Conservation (phyloP, 805 yeast genomes). For the Scheffersomyces amazonensis region DNA sequence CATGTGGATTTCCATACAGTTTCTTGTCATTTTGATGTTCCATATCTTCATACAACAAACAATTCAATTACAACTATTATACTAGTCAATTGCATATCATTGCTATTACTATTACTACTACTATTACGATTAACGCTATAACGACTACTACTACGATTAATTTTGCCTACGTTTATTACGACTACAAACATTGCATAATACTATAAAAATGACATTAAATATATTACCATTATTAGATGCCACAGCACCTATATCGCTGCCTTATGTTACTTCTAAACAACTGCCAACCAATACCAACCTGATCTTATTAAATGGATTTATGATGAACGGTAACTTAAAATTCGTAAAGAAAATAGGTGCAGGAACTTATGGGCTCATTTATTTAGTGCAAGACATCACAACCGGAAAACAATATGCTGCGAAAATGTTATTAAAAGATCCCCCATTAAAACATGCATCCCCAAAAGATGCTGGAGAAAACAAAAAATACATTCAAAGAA, state of each 20-base stretch:
- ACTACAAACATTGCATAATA: no score
- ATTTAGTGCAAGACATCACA: slow-evolving; percentile 55
- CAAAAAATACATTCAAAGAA: slow-evolving; percentile 26
- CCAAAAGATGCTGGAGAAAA: slow-evolving; percentile 28
- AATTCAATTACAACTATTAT: background rate
- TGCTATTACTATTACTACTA: background rate
- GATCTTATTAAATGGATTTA: slow-evolving; percentile 16
- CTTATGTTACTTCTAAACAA: background rate
- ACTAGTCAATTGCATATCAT: background rate
- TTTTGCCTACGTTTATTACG: background rate
- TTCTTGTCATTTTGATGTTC: no score
- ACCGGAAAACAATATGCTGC: slow-evolving; percentile 61
- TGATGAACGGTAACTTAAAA: slow-evolving; percentile 30
- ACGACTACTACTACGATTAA: background rate
- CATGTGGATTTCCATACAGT: background rate
- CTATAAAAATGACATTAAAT: slow-evolving; percentile 8
- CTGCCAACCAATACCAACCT: slow-evolving; percentile 5
- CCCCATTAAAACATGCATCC: slow-evolving; percentile 23
- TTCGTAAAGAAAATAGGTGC: slow-evolving; percentile 63
- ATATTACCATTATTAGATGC: slow-evolving; percentile 10
- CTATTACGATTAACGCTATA: background rate
- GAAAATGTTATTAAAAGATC: slow-evolving; percentile 60
- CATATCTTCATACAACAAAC: no score
- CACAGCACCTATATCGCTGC: slow-evolving; percentile 3
- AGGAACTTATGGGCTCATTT: slow-evolving; percentile 85